These are phyloP conservation scores for Fusarium continuum DNA, from an alignment of 2,329 filamentous ascomycete genomes.

Conservation along the genomic window DNA sequence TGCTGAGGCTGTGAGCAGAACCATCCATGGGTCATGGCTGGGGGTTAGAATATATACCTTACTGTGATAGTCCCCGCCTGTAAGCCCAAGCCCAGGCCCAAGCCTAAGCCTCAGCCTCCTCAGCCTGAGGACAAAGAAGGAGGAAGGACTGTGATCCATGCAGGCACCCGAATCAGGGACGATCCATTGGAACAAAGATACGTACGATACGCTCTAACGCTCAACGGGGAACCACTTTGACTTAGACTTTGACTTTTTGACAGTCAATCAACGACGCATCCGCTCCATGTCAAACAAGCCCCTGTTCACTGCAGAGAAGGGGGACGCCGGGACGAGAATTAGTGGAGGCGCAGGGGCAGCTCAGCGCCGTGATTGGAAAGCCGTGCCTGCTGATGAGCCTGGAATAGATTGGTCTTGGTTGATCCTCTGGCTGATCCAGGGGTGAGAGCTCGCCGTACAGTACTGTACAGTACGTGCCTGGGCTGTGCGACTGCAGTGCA, in stretches of 20 bases:
- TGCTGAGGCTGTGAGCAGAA: constrained; percentile 19
- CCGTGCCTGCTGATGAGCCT: not conserved
- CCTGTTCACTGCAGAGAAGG: constrained; percentile 5
- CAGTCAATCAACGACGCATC: not conserved
- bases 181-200: not conserved
- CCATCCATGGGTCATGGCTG: not conserved
- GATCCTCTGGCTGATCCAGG: constrained; percentile 2
- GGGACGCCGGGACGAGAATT: not conserved
- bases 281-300: constrained; percentile 1
- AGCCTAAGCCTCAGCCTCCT: constrained; percentile 26
- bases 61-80: too few relatives aligned
- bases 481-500: constrained; percentile 16
- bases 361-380: constrained; percentile 17
- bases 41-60: constrained; percentile 16
- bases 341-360: constrained; percentile 23
- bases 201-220: too few relatives aligned
- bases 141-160: constrained; percentile 12
- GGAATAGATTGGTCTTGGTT: constrained; percentile 17
- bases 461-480: not conserved
- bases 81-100: too few relatives aligned
- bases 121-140: not conserved
- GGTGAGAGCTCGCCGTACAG: not conserved
- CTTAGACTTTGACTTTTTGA: too few relatives aligned
- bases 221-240: too few relatives aligned
- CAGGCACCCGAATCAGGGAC: not conserved